Evolutionary conservation across 768 basidiomycete species (phyloP), one percentile per base, ranked within the genome.

Genomic region (Russula sp.): DNA sequence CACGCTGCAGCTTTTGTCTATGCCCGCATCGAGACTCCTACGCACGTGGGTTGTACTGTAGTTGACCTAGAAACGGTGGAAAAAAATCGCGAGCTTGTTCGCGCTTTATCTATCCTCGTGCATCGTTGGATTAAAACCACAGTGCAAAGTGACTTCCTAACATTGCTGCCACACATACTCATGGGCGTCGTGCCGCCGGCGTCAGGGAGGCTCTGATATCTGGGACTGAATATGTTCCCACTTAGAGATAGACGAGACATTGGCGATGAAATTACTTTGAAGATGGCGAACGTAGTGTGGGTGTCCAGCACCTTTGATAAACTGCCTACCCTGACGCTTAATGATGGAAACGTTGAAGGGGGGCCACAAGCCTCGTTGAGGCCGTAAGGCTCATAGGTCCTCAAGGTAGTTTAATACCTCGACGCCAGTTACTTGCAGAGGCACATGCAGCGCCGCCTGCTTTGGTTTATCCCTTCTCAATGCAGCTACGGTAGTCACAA

Each of bases 251-350:
- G 77, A 34, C 74, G 74, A 0, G 78, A 78, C 2, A 73, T 83
- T 25, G 82, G 84, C 5, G 82, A 80, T 64, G 84, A 83, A 1
- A 85, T 83, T 63, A 82, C 82, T 6, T 69, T 85, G 61, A 85
- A 85, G 71, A 83, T 84, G 83, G 81, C 82, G 20, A 83, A 85
- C 70, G 81, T 80, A 52, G 83, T 84, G 56, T 68, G 39, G 9
- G 36, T 51, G 39, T 45, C 35, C 25, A 16, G 46, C 22, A n/a
- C n/a, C n/a, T n/a, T n/a, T n/a, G n/a, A n/a, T n/a, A 20, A 25
- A 50, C 25, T 42, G 29, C 34, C 35, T 29, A 48, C 38, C 41
- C 35, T 20, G 48, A 66, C 52, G 56, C 41, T 16, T 11, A 14
- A 42, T 10, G 47, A 54, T 13, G 22, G 41, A 65, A 83, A 81